Evolutionary conservation across 345 rosid species (phyloP), one percentile per base, ranked within the genome.

Genomic region (Pistacia integerrima): DNA sequence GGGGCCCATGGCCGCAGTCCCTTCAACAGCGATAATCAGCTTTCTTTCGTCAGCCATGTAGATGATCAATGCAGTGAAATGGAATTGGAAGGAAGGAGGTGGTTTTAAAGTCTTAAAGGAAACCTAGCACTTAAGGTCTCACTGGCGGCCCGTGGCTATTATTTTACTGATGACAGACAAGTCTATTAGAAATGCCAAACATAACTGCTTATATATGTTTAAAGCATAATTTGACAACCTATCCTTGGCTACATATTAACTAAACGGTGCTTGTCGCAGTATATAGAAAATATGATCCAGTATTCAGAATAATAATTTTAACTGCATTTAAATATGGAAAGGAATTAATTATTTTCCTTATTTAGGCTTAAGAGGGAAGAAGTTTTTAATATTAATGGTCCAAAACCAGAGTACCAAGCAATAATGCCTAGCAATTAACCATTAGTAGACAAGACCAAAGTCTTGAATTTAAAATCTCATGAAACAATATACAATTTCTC

Each of bases 1-100:
- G 56, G 96, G 94, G 11, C 97, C 98, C 89, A 93, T 79, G 57
- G 97, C 95, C 0, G 94, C 97, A 11, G 96, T 93, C 52, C 93
- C 92, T 88, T 95, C 99, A 35, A 91, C 88, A 71, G 87, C 97
- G 54, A 93, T 88, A 85, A 90, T 91, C 81, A 93, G 85, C 85
- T 93, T 94, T 64, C 82, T 90, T 84, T 41, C 46, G 1, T 87
- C 89, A 81, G 89, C 87, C 93, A 90, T 88, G 18, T 8, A 46
- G 11, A 10, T 22, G 52, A n/a, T 11, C 33, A 4, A 22, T 22
- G 56, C 48, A 0, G 28, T 22, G 55, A 67, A 46, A 67, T 44
- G 18, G 54, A 48, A 12, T 12, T 46, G 55, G 70, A 22, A 48
- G 66, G 44, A 62, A 30, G 66, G 66, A 12, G 66, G 38, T 28